Percentiles rank a stretch among this genome's conserved stretches.
Conservation (phyloP, 495 filamentous ascomycete species). For the Pyrenula massariospora region DNA sequence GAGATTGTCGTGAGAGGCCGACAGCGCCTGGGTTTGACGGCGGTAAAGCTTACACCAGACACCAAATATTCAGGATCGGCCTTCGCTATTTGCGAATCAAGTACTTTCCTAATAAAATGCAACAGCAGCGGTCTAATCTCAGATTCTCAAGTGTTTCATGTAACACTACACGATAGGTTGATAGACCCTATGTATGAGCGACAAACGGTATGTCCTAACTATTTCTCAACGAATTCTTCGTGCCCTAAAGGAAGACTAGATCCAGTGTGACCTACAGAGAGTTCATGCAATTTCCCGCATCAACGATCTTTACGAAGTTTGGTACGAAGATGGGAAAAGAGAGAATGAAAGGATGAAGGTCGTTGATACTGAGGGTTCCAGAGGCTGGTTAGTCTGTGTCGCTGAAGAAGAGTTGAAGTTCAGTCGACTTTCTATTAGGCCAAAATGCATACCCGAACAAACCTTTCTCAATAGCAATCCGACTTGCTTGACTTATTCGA, state of each 20-base stretch:
- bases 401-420: neutral
- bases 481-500: slow-evolving; percentile 28
- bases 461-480: slow-evolving; percentile 31
- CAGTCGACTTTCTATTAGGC: neutral
- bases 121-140: neutral
- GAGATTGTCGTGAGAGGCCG: neutral
- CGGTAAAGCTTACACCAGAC: neutral
- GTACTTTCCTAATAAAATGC: neutral
- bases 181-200: neutral
- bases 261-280: neutral
- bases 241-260: too few relatives aligned
- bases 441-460: slow-evolving; percentile 20
- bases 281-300: neutral
- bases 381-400: neutral
- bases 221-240: too few relatives aligned
- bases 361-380: too few relatives aligned
- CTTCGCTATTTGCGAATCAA: neutral
- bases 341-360: too few relatives aligned
- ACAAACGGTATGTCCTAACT: neutral
- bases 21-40: neutral
- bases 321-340: too few relatives aligned
- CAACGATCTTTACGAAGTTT: neutral
- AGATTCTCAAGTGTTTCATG: neutral
- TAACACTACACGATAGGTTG: neutral
- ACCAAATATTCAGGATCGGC: neutral